phyloP scores from a whole-genome alignment of 1,284 basidiomycete genomes.

The Ganoderma lucidum region DNA sequence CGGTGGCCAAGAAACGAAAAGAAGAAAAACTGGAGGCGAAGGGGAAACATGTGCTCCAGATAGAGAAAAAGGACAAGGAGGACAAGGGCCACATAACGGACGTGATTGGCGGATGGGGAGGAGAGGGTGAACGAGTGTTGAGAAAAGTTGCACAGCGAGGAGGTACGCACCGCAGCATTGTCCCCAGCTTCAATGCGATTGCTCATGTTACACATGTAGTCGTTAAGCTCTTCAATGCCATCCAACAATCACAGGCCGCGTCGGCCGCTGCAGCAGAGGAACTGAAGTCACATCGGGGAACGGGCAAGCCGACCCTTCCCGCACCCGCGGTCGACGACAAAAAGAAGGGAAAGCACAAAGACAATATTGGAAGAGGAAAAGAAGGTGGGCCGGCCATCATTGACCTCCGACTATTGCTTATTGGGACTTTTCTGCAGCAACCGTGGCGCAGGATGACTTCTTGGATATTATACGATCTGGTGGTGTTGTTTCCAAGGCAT shows the following conservation, averaged over 20 bases:
- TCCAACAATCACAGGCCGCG: conserved; percentile 78
- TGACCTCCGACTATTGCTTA: neutral
- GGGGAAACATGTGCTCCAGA: conserved; percentile 72
- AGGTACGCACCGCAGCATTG: conserved; percentile 53
- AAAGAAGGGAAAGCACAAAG: conserved; percentile 62
- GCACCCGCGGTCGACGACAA: conserved; percentile 63
- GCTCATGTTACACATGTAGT: conserved; percentile 51
- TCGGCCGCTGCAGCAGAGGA: conserved; percentile 60
- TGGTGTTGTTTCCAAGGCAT: conserved; percentile 51
- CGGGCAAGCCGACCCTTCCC: conserved; percentile 75
- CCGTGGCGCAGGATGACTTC: conserved; percentile 74
- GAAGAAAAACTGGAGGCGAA: conserved; percentile 76
- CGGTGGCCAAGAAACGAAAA: conserved; percentile 68
- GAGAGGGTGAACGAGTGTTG: conserved; percentile 76
- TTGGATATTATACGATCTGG: conserved; percentile 83
- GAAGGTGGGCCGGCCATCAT: conserved; percentile 53
- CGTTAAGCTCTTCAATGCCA: conserved; percentile 83
- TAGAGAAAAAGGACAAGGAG: conserved; percentile 79
- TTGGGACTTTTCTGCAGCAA: conserved; percentile 45
- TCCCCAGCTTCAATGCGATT: neutral
- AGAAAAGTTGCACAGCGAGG: conserved; percentile 86
- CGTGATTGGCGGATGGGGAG: conserved; percentile 86
- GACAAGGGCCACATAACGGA: conserved; percentile 76
- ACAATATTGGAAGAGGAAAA: conserved; percentile 61
- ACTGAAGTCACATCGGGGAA: conserved; percentile 66